Evolutionary conservation across 805 yeast species (phyloP), one percentile per base, ranked within the genome.

Genomic region (Millerago galiae): DNA sequence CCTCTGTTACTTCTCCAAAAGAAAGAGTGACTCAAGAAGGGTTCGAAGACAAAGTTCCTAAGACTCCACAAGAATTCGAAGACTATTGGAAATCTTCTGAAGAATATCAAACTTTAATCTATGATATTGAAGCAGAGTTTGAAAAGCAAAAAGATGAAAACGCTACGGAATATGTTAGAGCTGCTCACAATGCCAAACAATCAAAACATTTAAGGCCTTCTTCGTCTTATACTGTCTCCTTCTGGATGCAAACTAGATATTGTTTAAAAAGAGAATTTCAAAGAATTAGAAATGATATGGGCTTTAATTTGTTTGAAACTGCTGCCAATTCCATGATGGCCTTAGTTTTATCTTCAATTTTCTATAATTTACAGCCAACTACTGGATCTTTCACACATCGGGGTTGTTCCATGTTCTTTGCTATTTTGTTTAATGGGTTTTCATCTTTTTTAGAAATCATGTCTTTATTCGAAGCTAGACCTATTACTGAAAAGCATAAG

Each of bases 401-500:
- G 54, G 70, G 77, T 50, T 77, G 84, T 34, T 71, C 79, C 36
- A 63, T 83, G 67, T 83, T 82, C 61, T 80, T 80, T 56, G 80
- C 81, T 13, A 67, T 74, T 29, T 62, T 78, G 50, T 78, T 75
- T 56, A 77, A 77, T 54, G 75, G 83, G 3, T 74, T 78, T 50
- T 64, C 77, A 12, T 75, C 79, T 13, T 53, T 77, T 35, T 62
- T 76, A 49, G 84, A 79, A 59, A 68, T 79, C 42, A 65, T 75
- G 59, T 53, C 76, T 1, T 54, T 77, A 24, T 79, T 66, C 54
- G 83, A 77, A 56, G 73, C 81, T 13, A 61, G 63, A 35, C 74
- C 80, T 37, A 77, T 85, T 48, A 71, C 82, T 24, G 75, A 74
- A 52, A 84, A 85, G 55, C 95, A 85, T 57, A 79, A 80, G 54